Conservation (phyloP, 371 early-diverging fungal genomes). For the Nematocida parisii region DNA sequence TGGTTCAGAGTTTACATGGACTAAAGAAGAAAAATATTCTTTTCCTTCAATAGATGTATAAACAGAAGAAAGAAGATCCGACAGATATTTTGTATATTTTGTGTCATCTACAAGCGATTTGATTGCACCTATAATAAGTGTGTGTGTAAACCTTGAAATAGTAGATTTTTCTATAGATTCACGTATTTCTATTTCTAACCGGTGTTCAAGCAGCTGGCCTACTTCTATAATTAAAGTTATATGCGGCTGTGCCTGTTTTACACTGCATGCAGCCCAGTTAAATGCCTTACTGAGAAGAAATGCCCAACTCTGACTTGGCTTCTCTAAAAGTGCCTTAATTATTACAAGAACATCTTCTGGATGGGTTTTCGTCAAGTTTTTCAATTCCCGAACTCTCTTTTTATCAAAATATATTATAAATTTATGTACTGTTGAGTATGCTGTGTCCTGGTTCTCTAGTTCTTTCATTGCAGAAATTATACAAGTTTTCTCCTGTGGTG, state of each 20-base stretch:
- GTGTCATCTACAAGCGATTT: not conserved
- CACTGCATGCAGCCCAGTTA: not conserved
- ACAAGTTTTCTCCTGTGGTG: not conserved
- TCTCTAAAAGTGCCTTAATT: not conserved
- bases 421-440: not conserved
- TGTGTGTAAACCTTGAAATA: not conserved
- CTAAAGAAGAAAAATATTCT: not conserved
- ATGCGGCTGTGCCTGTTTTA: not conserved
- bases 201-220: not conserved
- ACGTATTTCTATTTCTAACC: not conserved
- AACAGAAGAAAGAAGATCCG: not conserved
- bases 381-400: not conserved
- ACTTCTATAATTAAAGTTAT: not conserved
- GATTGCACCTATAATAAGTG: not conserved
- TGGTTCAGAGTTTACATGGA: not conserved
- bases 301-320: not conserved
- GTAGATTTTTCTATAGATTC: not conserved
- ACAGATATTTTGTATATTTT: conserved; percentile 18
- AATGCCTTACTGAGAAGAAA: not conserved
- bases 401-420: not conserved
- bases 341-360: not conserved
- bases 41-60: conserved; percentile 5
- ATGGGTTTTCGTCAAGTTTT: not conserved
- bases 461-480: not conserved
- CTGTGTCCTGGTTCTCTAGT: not conserved